Conservation (phyloP, 2,329 filamentous ascomycete species). For the Penicillium sclerotigenum region DNA sequence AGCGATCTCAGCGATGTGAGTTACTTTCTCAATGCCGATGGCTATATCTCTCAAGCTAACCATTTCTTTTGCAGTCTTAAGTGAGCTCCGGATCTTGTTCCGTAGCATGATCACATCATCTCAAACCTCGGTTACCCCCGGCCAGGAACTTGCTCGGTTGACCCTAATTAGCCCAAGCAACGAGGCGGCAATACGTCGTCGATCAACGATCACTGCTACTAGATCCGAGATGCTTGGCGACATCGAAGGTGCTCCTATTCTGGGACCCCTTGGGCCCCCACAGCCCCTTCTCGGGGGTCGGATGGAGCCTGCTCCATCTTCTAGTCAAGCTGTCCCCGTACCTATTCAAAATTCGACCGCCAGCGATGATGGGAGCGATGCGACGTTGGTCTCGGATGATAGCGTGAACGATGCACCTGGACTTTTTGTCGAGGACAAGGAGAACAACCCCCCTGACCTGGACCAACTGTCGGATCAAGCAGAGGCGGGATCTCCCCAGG, state of each 20-base stretch:
- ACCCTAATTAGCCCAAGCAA: constrained; percentile 64
- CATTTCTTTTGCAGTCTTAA: constrained; percentile 57
- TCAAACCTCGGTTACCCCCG: constrained; percentile 63
- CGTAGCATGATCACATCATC: constrained; percentile 64
- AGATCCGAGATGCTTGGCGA: constrained; percentile 38
- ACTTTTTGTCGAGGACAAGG: constrained; percentile 36
- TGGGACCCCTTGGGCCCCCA: constrained; percentile 46
- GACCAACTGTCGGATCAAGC: constrained; percentile 8
- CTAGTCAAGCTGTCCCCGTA: constrained; percentile 17
- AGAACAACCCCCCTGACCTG: constrained; percentile 33
- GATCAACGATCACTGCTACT: constrained; percentile 42
- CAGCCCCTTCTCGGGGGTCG: constrained; percentile 23
- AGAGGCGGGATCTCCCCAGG: constrained; percentile 24
- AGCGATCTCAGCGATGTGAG: constrained; percentile 70
- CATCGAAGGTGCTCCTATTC: constrained; percentile 45
- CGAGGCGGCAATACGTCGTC: constrained; percentile 51
- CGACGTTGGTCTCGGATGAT: constrained; percentile 37
- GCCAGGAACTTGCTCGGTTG: constrained; percentile 73
- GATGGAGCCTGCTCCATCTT: constrained; percentile 4
- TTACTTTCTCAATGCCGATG: constrained; percentile 19
- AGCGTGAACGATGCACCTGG: constrained; percentile 18
- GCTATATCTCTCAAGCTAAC: constrained; percentile 17
- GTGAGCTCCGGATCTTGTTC: constrained; percentile 69
- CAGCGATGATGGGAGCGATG: constrained; percentile 33
- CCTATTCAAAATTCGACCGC: constrained; percentile 25